These are phyloP conservation scores for Macadamia tetraphylla DNA, from an alignment of 164 flowering plant species.

Conservation along the genomic window DNA sequence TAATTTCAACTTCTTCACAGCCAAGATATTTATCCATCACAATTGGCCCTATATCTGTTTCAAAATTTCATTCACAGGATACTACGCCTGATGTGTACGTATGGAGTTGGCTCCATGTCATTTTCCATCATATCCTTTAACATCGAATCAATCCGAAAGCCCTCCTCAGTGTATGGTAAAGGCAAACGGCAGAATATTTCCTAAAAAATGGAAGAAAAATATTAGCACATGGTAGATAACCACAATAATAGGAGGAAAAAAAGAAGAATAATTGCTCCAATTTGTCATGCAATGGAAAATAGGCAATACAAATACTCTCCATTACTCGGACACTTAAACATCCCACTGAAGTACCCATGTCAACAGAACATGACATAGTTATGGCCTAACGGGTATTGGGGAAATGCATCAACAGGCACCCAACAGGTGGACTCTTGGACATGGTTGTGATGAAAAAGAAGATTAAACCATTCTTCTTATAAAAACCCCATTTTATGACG, in stretches of 20 bases:
- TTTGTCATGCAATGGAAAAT: not conserved
- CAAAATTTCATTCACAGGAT: constrained; percentile 40
- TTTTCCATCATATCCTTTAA: constrained; percentile 44
- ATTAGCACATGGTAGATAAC: constrained; percentile 6
- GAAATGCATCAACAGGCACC: too few relatives aligned
- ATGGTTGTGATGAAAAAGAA: too few relatives aligned
- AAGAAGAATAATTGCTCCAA: not conserved
- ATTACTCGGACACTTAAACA: too few relatives aligned
- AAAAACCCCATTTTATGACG: too few relatives aligned
- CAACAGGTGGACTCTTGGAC: too few relatives aligned
- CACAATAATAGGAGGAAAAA: not conserved
- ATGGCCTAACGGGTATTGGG: too few relatives aligned
- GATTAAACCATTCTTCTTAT: too few relatives aligned
- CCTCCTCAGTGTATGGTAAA: constrained; percentile 66
- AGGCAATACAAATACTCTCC: too few relatives aligned
- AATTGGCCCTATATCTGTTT: not conserved
- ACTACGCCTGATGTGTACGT: constrained; percentile 81
- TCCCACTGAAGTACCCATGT: too few relatives aligned
- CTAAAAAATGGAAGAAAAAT: constrained; percentile 30
- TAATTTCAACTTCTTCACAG: not conserved
- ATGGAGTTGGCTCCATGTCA: constrained; percentile 64
- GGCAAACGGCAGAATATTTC: constrained; percentile 70
- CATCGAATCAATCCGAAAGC: constrained; percentile 53
- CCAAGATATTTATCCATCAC: not conserved
- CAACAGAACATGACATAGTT: too few relatives aligned